phyloP scores from a whole-genome alignment of 306 rosid species.

The Castanea mollissima region DNA sequence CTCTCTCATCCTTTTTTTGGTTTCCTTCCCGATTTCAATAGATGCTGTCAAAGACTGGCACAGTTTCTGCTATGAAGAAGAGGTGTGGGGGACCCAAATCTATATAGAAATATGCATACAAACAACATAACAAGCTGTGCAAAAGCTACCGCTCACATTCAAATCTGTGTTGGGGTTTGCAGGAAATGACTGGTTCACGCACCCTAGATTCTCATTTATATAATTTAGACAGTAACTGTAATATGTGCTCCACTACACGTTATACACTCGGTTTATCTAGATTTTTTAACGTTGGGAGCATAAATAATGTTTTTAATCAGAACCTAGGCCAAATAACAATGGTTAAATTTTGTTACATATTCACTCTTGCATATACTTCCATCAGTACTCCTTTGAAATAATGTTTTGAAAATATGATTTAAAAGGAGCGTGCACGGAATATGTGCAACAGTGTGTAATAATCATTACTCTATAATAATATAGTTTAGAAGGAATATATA shows the following conservation, averaged over 20 bases:
- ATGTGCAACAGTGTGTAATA: too few species aligned
- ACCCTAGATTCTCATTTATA: conserved; percentile 54
- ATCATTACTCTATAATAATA: background rate
- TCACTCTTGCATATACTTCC: too few species aligned
- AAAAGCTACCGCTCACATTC: conserved; percentile 72
- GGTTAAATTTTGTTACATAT: too few species aligned
- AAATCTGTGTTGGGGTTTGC: conserved; percentile 71
- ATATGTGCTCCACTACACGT: conserved; percentile 30
- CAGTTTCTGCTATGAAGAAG: conserved; percentile 35
- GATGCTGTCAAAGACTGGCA: conserved; percentile 48
- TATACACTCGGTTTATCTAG: conserved; percentile 7
- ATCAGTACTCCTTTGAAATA: too few species aligned
- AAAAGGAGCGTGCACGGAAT: too few species aligned
- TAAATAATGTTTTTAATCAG: too few species aligned
- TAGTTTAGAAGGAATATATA: background rate
- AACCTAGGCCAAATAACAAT: too few species aligned
- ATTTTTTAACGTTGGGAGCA: background rate
- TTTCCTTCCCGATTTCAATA: conserved; percentile 40
- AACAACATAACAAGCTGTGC: conserved; percentile 73
- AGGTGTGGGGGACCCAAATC: conserved; percentile 72
- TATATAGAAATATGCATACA: conserved; percentile 68
- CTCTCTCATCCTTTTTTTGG: conserved; percentile 34
- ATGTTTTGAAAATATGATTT: too few species aligned
- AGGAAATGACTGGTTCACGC: conserved; percentile 52
- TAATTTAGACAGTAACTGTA: conserved; percentile 11